phyloP scores from a whole-genome alignment of 2,329 filamentous ascomycete species.

The Ophiostoma novo-ulmi region DNA sequence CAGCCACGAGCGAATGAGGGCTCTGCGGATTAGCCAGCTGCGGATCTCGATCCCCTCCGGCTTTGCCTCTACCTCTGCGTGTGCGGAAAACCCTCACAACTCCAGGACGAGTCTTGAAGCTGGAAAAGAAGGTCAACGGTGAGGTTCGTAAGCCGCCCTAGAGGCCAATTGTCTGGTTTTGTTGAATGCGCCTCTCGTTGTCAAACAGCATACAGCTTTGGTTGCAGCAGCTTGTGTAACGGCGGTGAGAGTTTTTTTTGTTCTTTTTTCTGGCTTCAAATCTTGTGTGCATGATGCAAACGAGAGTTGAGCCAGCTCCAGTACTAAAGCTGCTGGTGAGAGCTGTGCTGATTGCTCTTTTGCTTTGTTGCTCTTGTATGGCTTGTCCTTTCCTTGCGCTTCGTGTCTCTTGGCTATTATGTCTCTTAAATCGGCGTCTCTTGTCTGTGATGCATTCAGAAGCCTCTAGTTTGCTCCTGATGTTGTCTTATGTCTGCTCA shows the following conservation, averaged over 20 bases:
- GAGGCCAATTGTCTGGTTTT: background rate
- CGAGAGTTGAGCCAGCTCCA: background rate
- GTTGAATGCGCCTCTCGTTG: background rate
- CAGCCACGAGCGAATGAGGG: slow-evolving; percentile 1
- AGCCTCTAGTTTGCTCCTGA: background rate
- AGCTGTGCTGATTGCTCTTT: background rate
- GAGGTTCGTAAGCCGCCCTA: background rate
- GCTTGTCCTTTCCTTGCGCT: background rate
- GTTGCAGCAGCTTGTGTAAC: background rate
- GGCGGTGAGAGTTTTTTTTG: background rate
- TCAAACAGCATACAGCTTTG: background rate
- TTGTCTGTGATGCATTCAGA: background rate
- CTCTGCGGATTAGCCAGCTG: slow-evolving; percentile 12
- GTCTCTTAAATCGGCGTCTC: background rate
- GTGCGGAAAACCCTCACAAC: slow-evolving; percentile 6
- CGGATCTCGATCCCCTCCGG: slow-evolving; percentile 9
- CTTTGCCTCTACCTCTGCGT: background rate
- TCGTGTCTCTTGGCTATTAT: background rate
- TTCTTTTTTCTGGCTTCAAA: background rate
- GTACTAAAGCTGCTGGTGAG: background rate
- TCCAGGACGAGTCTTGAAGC: background rate
- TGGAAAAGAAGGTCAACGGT: background rate
- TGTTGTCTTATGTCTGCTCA: background rate
- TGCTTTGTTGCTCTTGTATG: background rate
- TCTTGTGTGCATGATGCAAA: background rate